Base-by-base conservation (phyloP, 2,329 filamentous ascomycete genomes). In the Neonectria ditissima region DNA sequence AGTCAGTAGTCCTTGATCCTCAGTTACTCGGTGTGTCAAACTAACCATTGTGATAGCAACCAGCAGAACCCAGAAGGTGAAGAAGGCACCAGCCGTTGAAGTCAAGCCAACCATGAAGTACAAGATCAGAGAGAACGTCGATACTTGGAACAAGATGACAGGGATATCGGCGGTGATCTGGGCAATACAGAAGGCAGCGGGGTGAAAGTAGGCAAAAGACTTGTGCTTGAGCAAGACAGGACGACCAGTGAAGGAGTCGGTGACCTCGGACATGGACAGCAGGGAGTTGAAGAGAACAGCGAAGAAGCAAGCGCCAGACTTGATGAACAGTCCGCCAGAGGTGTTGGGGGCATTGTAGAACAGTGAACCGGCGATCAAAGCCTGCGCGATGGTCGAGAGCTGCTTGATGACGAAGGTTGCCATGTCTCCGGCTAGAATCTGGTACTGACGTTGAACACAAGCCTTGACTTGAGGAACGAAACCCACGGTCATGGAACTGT, bases 181-280 rank as follows among this genome's bases (percentile, higher is more conserved):
- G 2, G 86, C 85, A 34, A 89, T 71, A 82, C 91, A 79, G 87
- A 85, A 84, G 0, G 83, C 83, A 2, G 83, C 84, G 0, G 87
- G 87, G 53, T 89, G 86, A 73, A 84, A 88, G 52, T 84, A 80
- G 18, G 84, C 86, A 63, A 89, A 89, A 0, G 76, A 73, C 65
- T 86, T 86, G 66, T 89, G 87, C 73, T 89, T 89, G 48, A 85
- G 74, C 4, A 90, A 73, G 11, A 90, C 82, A 0, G 87, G 86
- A 0, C 89, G 83, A 18, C 88, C 88, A 13, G 77, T 80, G 69
- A 89, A 91, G 0, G 87, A 88, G 28, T 87, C 83, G 0, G 84
- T 89, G 1, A 92, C 89, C 74, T 92, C 90, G 1, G 88, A 84
- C 82, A 92, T 87, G 22, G 88, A 83, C 1, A 91, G 73, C 8